Percentiles rank a stretch among this genome's conserved stretches.
Conservation (phyloP, 2,329 filamentous ascomycete species). For the Verticillium nonalfalfae region DNA sequence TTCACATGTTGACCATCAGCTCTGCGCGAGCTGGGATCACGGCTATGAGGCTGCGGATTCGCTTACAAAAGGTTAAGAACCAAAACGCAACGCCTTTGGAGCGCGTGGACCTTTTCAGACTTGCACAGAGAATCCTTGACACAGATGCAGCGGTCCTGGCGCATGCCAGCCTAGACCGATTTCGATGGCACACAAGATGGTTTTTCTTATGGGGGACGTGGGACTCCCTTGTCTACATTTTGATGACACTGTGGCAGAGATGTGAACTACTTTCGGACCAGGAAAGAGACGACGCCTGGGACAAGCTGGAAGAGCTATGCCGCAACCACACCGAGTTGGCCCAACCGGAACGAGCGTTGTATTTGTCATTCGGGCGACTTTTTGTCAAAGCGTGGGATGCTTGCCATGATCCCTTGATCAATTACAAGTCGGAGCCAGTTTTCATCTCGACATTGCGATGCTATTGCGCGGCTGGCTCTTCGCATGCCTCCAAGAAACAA, state of each 20-base stretch:
- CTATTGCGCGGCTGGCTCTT: neutral
- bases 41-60: slow-evolving; percentile 15
- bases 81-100: slow-evolving; percentile 17
- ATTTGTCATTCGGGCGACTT: slow-evolving; percentile 19
- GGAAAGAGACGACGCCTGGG: slow-evolving; percentile 16
- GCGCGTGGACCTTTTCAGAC: slow-evolving; percentile 16
- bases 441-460: slow-evolving; percentile 17
- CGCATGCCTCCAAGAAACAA: neutral
- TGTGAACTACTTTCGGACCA: slow-evolving; percentile 11
- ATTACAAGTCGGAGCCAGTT: slow-evolving; percentile 9
- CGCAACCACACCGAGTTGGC: slow-evolving; percentile 21
- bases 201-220: slow-evolving; percentile 26
- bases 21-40: slow-evolving; percentile 19
- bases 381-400: slow-evolving; percentile 25
- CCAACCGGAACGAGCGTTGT: slow-evolving; percentile 17
- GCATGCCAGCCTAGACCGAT: slow-evolving; percentile 16
- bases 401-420: slow-evolving; percentile 3
- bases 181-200: slow-evolving; percentile 21
- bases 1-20: slow-evolving; percentile 24
- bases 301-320: slow-evolving; percentile 17
- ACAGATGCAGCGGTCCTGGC: slow-evolving; percentile 23
- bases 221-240: slow-evolving; percentile 23
- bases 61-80: slow-evolving; percentile 15
- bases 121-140: slow-evolving; percentile 29
- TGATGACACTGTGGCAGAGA: slow-evolving; percentile 17